A percentile compares a stretch with the other conserved stretches of the same genome.
Evolutionary conservation across 2,329 filamentous ascomycete species (phyloP).

Genomic region (Nigrospora sphaerica): DNA sequence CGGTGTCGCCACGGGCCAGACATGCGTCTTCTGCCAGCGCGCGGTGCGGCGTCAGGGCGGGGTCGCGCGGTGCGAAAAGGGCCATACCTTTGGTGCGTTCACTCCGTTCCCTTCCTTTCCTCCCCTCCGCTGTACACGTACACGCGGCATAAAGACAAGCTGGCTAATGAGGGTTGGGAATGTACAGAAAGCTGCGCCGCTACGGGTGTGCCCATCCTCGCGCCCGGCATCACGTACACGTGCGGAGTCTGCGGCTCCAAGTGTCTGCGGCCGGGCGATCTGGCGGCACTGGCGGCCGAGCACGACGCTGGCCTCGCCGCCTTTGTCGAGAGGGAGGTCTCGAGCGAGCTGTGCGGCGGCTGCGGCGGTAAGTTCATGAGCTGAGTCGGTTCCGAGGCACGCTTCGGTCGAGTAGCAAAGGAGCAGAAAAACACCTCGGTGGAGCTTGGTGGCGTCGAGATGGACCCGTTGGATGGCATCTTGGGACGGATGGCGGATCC

Average conservation of each 20-base stretch:
- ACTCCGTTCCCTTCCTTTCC: neutral
- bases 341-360: constrained; percentile 17
- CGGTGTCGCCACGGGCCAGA: constrained; percentile 23
- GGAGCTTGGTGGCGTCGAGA: too few species aligned
- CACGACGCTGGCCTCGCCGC: constrained; percentile 7
- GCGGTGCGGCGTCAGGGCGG: constrained; percentile 23
- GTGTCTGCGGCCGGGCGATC: constrained; percentile 37
- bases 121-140: too few species aligned
- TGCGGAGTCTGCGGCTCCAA: constrained; percentile 49
- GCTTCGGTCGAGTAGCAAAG: too few species aligned
- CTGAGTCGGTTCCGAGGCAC: neutral
- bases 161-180: too few species aligned
- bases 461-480: too few species aligned
- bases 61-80: constrained; percentile 30
- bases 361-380: constrained; percentile 23
- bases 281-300: constrained; percentile 19
- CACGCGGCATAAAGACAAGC: too few species aligned
- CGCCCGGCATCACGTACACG: constrained; percentile 43
- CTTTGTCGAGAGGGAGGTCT: constrained; percentile 16
- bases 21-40: constrained; percentile 40
- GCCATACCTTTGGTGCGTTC: constrained; percentile 28
- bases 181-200: constrained; percentile 42
- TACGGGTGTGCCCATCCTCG: constrained; percentile 46
- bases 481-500: too few species aligned
- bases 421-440: too few species aligned